phyloP scores from a whole-genome alignment of 768 basidiomycete genomes.

The Russula virescens region DNA sequence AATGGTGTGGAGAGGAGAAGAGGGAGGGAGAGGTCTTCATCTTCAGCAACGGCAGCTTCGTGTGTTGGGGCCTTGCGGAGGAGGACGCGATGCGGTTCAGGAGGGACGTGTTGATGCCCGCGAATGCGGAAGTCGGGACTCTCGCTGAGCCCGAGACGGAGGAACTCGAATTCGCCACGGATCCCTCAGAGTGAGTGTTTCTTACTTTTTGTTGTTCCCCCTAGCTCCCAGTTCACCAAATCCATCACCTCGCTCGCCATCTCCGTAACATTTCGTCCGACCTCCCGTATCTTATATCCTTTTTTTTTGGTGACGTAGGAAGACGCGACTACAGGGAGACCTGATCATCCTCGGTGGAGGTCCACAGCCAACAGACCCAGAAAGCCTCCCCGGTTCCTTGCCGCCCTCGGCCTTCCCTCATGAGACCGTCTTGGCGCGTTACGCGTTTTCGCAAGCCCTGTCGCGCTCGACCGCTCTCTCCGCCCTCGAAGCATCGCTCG shows the following conservation, averaged over 20 bases:
- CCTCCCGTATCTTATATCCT: neutral
- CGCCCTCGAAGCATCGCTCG: constrained; percentile 78
- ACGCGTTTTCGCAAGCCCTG: constrained; percentile 87
- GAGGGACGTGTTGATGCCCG: constrained; percentile 49
- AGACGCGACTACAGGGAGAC: constrained; percentile 86
- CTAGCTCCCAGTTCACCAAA: too few relatives aligned
- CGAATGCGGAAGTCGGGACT: constrained; percentile 55
- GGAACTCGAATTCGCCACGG: constrained; percentile 88
- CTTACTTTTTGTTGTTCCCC: neutral
- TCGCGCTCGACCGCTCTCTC: constrained; percentile 86
- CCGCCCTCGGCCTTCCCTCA: constrained; percentile 52
- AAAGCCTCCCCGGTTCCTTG: constrained; percentile 40
- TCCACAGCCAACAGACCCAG: constrained; percentile 50
- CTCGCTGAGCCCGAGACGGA: constrained; percentile 74
- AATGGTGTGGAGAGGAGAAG: constrained; percentile 38
- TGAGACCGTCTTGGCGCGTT: constrained; percentile 77
- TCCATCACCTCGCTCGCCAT: too few relatives aligned
- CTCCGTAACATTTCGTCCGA: too few relatives aligned
- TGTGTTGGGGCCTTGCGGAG: constrained; percentile 85
- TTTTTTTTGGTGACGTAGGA: constrained; percentile 37
- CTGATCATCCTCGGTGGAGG: constrained; percentile 81
- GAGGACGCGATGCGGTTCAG: constrained; percentile 66
- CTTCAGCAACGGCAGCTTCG: constrained; percentile 82
- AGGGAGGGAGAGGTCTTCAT: constrained; percentile 80
- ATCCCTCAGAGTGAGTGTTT: constrained; percentile 70